Evolutionary conservation across 1,139 yeast species (phyloP).

Genomic region (Candida freyschussii): DNA sequence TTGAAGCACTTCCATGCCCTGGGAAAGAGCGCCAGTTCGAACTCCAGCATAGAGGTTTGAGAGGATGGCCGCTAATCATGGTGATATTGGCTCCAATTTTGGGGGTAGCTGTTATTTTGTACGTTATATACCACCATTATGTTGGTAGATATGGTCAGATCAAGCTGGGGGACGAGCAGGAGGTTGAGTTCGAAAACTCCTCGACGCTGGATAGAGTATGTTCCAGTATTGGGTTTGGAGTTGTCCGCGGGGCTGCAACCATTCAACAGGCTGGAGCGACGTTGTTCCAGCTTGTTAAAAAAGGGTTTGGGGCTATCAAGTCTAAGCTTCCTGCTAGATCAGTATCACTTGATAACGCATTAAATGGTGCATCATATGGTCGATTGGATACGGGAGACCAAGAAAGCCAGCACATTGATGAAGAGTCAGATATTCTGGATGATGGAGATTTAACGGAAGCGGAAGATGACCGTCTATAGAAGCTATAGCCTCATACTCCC

Average conservation of each 20-base stretch:
- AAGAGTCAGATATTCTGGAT: conserved; percentile 20
- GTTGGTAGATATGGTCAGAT: conserved; percentile 81
- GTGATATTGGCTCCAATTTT: conserved; percentile 42
- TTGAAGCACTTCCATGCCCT: conserved; percentile 69
- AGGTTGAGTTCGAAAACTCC: conserved; percentile 54
- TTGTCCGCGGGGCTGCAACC: conserved; percentile 21
- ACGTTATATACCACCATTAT: conserved; percentile 77
- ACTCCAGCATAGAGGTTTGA: conserved; percentile 48
- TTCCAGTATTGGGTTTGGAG: conserved; percentile 19
- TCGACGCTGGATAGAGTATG: conserved; percentile 35
- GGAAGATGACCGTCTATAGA: conserved; percentile 24
- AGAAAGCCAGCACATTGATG: conserved; percentile 11
- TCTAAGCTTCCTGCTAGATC: conserved; percentile 12
- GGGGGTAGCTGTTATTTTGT: conserved; percentile 51
- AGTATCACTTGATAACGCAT: conserved; percentile 14
- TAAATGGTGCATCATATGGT: conserved; percentile 9
- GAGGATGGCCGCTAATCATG: conserved; percentile 26
- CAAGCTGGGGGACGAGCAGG: conserved; percentile 74
- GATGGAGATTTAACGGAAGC: conserved; percentile 26
- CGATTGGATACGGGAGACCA: conserved; percentile 9
- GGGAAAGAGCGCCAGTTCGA: conserved; percentile 71
- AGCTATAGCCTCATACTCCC: too few relatives aligned
- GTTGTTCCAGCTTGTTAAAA: background rate
- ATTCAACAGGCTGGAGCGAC: conserved; percentile 1
- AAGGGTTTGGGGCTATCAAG: conserved; percentile 5